These are phyloP conservation scores for Kregervanrija pseudodelftensis DNA, from an alignment of 805 yeast genomes.

Conservation along the genomic window DNA sequence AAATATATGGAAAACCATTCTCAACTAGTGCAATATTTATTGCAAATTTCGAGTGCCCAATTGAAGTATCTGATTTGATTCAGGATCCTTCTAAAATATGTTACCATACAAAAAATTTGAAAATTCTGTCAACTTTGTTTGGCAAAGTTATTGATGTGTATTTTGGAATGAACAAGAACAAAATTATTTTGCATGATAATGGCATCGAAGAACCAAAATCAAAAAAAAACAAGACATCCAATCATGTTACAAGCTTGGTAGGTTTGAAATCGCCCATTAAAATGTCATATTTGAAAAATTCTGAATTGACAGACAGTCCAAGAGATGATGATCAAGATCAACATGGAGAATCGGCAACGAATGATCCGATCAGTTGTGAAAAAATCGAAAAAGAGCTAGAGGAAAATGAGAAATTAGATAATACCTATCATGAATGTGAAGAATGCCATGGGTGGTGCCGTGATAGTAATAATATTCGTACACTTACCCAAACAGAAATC, in stretches of 20 bases:
- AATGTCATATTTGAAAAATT: not conserved
- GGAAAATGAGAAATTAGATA: not conserved
- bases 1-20: conserved; percentile 28
- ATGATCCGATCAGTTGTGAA: not conserved
- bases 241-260: not conserved
- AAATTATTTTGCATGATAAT: not conserved
- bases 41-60: conserved; percentile 19
- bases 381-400: not conserved
- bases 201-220: not conserved
- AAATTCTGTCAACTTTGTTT: conserved; percentile 26
- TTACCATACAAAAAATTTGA: conserved; percentile 18
- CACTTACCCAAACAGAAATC: conserved; percentile 1
- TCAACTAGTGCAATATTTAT: conserved; percentile 33
- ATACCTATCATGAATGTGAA: not conserved
- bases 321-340: not conserved
- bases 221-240: not conserved
- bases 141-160: conserved; percentile 25
- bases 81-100: conserved; percentile 35
- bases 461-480: not conserved
- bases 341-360: not conserved
- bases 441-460: conserved; percentile 1
- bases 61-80: conserved; percentile 28
- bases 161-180: conserved; percentile 7
- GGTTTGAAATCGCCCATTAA: conserved; percentile 4
- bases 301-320: conserved; percentile 2